Base-by-base conservation (phyloP, 73 alveolate genomes). In the Tetrahymena borealis region DNA sequence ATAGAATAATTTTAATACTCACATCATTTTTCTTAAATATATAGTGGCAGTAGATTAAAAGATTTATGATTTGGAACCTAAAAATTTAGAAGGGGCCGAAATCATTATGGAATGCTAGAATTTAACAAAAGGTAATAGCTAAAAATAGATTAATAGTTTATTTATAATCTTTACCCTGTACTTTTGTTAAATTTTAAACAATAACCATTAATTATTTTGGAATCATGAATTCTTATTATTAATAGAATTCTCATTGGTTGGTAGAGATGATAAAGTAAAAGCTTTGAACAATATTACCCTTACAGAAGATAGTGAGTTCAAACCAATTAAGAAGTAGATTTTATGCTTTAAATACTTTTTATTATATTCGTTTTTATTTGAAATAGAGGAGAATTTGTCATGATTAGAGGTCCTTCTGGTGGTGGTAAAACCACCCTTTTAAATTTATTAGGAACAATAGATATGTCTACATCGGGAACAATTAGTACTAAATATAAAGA, bases 401-500 rank as follows among this genome's bases (percentile, higher is more conserved):
- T 98, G 98, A 98, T 98, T 78, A 97, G 99, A 95, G 99, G 99
- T 7, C 99, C 99, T 32, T 97, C 99, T 39, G 99, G 99, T 16
- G 99, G 99, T 90, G 99, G 99, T 39, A 98, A 98, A 94, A 98
- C 99, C 11, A 98, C 99, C 40, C 95, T 98, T 92, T 95, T 98
- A 91, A 98, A 98, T 93, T 95, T 97, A 93, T 94, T 98, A 91
- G 99, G 99, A 32, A 98, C 99, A 36, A 96, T 98, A 77, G 99
- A 98, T 91, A 92, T 94, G 33, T 98, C 98, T 36, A 96, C 96
- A 15, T 91, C 90, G 31, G 98, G 98, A 7, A 91, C 42, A 35
- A 95, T 95, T 12, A 77, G 95, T 93, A 79, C 32, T 32, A 20
- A 38, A 15, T 31, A 1, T 0, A 2, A 5, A 7, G n/a, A 38